Percentiles rank a stretch among this genome's conserved stretches.
Conservation (phyloP, 1,139 yeast species). For the Scheffersomyces insectosa region DNA sequence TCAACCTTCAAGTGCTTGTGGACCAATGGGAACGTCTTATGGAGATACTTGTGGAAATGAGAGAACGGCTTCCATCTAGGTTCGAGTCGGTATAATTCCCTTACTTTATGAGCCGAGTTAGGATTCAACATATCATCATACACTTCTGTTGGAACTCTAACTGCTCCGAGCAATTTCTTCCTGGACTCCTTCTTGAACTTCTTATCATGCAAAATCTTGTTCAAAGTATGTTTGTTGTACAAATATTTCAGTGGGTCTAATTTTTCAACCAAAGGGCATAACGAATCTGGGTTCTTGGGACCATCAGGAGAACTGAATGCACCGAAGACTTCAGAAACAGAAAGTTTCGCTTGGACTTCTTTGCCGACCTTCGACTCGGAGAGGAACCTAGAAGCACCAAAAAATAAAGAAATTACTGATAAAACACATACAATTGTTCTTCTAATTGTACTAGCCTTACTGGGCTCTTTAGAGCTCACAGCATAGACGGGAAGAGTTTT, state of each 20-base stretch:
- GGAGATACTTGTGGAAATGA: constrained; percentile 30
- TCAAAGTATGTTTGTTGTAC: constrained; percentile 22
- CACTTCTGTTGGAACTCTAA: constrained; percentile 62
- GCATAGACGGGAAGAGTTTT: too few relatives aligned
- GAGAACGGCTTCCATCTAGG: constrained; percentile 31
- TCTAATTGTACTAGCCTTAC: too few relatives aligned
- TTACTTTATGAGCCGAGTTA: constrained; percentile 18
- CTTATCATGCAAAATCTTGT: constrained; percentile 35
- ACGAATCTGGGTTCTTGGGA: constrained; percentile 20
- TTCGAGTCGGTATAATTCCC: constrained; percentile 25
- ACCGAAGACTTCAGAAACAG: neutral
- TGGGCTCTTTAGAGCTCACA: too few relatives aligned
- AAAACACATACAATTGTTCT: too few relatives aligned
- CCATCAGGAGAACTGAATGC: neutral
- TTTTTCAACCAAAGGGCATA: constrained; percentile 38
- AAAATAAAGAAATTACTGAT: too few relatives aligned
- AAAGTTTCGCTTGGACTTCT: too few relatives aligned
- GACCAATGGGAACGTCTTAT: constrained; percentile 31
- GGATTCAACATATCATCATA: constrained; percentile 49
- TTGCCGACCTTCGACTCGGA: too few relatives aligned
- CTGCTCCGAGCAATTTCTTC: constrained; percentile 51
- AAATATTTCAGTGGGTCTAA: constrained; percentile 26
- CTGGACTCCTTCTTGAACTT: constrained; percentile 41
- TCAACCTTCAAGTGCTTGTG: constrained; percentile 31
- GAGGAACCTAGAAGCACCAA: too few relatives aligned